Evolutionary conservation across 2,329 filamentous ascomycete species (phyloP).

Genomic region (Fusarium ramigenum): DNA sequence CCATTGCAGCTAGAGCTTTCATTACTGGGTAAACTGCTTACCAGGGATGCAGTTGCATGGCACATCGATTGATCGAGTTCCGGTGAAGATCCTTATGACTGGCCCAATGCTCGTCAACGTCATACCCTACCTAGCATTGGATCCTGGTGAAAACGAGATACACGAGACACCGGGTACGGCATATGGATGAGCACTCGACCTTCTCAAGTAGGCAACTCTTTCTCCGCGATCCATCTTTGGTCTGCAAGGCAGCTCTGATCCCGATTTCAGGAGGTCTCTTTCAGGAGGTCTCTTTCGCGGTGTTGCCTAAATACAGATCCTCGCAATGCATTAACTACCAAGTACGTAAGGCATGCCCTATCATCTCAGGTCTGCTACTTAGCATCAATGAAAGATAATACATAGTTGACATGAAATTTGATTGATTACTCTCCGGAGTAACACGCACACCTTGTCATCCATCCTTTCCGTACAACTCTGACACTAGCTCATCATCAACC

Average conservation of each 20-base stretch:
- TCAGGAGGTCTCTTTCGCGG: not conserved
- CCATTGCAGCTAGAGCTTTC: not conserved
- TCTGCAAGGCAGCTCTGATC: conserved; percentile 16
- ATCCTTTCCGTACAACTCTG: conserved; percentile 24
- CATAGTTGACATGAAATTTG: not conserved
- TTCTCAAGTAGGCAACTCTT: conserved; percentile 14
- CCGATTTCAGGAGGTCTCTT: not conserved
- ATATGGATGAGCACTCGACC: conserved; percentile 13
- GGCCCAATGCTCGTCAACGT: conserved; percentile 11
- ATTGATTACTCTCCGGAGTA: conserved; percentile 14
- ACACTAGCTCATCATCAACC: conserved; percentile 21
- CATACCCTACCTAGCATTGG: conserved; percentile 2
- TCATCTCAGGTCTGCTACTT: not conserved
- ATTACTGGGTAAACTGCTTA: not conserved
- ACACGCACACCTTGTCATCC: conserved; percentile 31
- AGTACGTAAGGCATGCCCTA: not conserved
- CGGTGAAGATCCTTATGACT: conserved; percentile 18
- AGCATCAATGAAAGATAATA: not conserved
- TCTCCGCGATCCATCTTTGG: conserved; percentile 11
- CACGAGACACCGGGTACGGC: conserved; percentile 20
- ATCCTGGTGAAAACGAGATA: not conserved
- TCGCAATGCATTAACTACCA: not conserved
- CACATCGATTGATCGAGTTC: conserved; percentile 1
- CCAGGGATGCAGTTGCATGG: not conserved
- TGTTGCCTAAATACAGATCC: not conserved